phyloP scores from a whole-genome alignment of 257 asterid species.

The Penstemon newberryi region DNA sequence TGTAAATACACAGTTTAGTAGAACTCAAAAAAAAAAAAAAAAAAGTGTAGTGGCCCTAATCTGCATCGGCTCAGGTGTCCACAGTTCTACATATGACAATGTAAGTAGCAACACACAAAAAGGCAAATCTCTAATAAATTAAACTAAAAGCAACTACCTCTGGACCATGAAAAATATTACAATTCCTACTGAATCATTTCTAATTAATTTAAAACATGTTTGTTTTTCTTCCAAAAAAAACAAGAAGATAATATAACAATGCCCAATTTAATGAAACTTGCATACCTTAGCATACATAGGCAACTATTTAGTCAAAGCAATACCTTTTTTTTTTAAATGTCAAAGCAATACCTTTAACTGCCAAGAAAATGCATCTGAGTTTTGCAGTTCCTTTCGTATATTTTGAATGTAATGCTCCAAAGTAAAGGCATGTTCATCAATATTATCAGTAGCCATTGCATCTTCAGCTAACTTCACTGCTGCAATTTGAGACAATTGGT shows the following conservation, averaged over 20 bases:
- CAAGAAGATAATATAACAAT: background rate
- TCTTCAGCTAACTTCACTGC: conserved; percentile 77
- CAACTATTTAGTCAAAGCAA: too few relatives aligned
- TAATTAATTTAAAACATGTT: too few relatives aligned
- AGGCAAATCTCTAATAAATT: too few relatives aligned
- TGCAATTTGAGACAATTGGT: conserved; percentile 80
- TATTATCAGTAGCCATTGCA: conserved; percentile 38
- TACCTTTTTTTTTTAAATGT: background rate
- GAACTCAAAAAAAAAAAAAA: too few relatives aligned
- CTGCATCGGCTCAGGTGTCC: too few relatives aligned
- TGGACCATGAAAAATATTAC: too few relatives aligned
- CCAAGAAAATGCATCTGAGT: conserved; percentile 77
- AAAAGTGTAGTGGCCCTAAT: too few relatives aligned
- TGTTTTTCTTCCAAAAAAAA: background rate
- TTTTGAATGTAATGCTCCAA: conserved; percentile 58
- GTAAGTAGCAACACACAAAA: too few relatives aligned
- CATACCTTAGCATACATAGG: background rate
- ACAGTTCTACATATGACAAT: too few relatives aligned
- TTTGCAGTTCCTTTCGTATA: conserved; percentile 46
- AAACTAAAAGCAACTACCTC: too few relatives aligned
- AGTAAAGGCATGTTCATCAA: conserved; percentile 52
- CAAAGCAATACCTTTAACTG: conserved; percentile 56
- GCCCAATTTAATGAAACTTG: background rate
- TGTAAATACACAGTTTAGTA: too few relatives aligned
- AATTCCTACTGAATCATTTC: too few relatives aligned